A percentile compares a stretch with the other conserved stretches of the same genome.
These are phyloP conservation scores for Pyricularia pennisetigena DNA, from an alignment of 2,329 filamentous ascomycete genomes.

Conservation along the genomic window DNA sequence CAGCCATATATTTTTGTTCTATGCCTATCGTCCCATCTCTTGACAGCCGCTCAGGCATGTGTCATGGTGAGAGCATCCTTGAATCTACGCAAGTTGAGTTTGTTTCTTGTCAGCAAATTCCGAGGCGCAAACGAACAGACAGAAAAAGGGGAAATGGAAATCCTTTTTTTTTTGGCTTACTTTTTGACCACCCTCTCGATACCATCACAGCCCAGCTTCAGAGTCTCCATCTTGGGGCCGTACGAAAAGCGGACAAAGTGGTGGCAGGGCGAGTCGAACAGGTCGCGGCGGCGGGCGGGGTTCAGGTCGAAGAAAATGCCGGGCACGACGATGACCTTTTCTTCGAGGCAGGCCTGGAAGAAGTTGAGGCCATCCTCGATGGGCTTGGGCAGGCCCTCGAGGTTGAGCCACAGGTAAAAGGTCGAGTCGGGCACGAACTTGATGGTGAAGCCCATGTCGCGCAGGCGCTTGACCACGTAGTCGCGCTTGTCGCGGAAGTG, in stretches of 20 bases:
- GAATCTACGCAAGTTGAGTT: background rate
- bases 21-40: background rate
- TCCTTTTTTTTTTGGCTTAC: constrained; percentile 36
- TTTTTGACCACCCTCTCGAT: constrained; percentile 75
- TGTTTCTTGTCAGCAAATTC: background rate
- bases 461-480: constrained; percentile 72
- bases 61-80: background rate
- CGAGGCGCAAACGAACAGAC: background rate
- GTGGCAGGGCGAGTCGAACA: constrained; percentile 93
- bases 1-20: background rate
- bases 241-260: constrained; percentile 82
- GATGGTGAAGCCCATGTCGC: constrained; percentile 79
- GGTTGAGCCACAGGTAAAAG: constrained; percentile 78
- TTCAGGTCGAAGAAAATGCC: constrained; percentile 98
- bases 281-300: constrained; percentile 75
- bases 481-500: constrained; percentile 93
- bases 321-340: constrained; percentile 94
- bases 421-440: constrained; percentile 81
- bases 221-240: constrained; percentile 69
- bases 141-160: constrained; percentile 12
- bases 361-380: constrained; percentile 94
- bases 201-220: constrained; percentile 71
- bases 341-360: constrained; percentile 85
- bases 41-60: background rate
- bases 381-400: constrained; percentile 59